These are phyloP conservation scores for Hymenoscyphus albidus DNA, from an alignment of 2,329 filamentous ascomycete species.

Conservation along the genomic window DNA sequence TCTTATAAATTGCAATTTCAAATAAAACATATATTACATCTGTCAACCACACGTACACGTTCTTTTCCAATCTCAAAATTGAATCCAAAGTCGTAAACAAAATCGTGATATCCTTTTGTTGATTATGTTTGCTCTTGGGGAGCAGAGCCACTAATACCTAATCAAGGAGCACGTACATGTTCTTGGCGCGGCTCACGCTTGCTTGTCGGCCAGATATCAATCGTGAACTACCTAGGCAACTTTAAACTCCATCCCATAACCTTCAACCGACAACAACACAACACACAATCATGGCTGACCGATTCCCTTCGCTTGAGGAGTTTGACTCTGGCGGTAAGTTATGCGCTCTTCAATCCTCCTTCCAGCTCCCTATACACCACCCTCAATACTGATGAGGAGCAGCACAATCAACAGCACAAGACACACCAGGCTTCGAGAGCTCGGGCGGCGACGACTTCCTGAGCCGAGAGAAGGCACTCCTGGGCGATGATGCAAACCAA, in stretches of 20 bases:
- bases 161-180: neutral
- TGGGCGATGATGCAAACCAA: conserved; percentile 90
- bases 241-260: conserved; percentile 9
- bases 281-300: conserved; percentile 50
- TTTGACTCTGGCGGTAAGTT: conserved; percentile 49
- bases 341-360: neutral
- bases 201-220: conserved; percentile 8
- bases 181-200: neutral
- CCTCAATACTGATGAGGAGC: conserved; percentile 24
- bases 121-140: too few relatives aligned
- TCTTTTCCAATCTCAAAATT: too few relatives aligned
- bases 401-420: conserved; percentile 64
- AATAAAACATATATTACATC: too few relatives aligned
- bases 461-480: conserved; percentile 77
- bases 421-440: conserved; percentile 47
- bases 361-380: neutral
- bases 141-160: neutral
- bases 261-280: conserved; percentile 12
- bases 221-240: conserved; percentile 1
- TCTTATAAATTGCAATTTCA: too few relatives aligned
- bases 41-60: too few relatives aligned
- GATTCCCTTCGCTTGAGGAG: conserved; percentile 58
- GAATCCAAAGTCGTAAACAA: too few relatives aligned
- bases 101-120: too few relatives aligned
- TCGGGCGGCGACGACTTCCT: conserved; percentile 78